Base-by-base conservation (phyloP, 352 stramenopile species). In the Pythium utonaiense region DNA sequence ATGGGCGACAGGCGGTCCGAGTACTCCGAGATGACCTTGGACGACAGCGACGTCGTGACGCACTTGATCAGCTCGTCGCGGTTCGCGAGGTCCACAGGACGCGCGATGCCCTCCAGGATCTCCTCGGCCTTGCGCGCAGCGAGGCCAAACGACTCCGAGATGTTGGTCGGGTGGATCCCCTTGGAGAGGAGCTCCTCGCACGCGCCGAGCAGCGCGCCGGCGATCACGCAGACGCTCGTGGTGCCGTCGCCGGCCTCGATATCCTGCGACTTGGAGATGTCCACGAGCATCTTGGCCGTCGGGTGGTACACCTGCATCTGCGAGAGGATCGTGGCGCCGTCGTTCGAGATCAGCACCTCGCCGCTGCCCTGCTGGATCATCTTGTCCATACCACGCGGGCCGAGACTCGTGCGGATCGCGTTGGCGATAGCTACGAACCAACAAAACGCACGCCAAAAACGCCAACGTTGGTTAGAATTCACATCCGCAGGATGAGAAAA, bases 221-320 rank as follows among this genome's bases (percentile, higher is more conserved):
- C 97, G 57, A 99, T 88, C 16, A 99, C 97, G 50, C 97, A 98
- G 9, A 99, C 97, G 21, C 88, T 98, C 16, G 97, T 99, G 7
- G 97, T 99, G 51, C 92, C 90, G 75, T 98, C 96, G 25, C 98
- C 98, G 6, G 97, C 98, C 76, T 99, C 97, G 69, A 99, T 99
- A 70, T 99, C 98, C 82, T 99, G 98, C 33, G 92, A 98, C 78
- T 99, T 98, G 63, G 91, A 98, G 41, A 99, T 83, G 66, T 99
- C 96, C 62, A 99, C 97, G 53, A 99, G 83, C 97, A 99, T 99
- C 85, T 99, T 99, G 48, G 97, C 98, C 22, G 96, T 98, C n/a
- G 98, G 98, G 81, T 99, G 98, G 67, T 98, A 97, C 66, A 98
- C 91, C 68, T 96, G 86, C 95, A 99, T 99, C 71, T 99, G 97